Evolutionary conservation across 352 stramenopile genomes (phyloP), one percentile per base, ranked within the genome.

Genomic region (Pythium myriotylum): DNA sequence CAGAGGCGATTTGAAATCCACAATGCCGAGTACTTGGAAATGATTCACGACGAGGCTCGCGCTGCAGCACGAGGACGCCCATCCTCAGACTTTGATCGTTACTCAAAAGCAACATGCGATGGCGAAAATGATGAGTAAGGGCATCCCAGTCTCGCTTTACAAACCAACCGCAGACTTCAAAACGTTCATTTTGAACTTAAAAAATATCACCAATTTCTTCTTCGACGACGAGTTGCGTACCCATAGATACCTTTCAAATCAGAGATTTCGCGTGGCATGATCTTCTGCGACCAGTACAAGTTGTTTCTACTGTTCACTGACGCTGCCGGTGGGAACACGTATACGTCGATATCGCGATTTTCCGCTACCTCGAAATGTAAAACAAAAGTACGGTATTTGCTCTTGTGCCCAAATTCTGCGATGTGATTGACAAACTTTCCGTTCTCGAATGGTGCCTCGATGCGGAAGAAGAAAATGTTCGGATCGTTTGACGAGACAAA

Each of bases 1-100:
- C 84, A 91, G 54, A 78, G 82, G 12, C 77, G 84, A 33, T 95
- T 93, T 65, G 84, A 94, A 54, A 92, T 93, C 55, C 85, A 96
- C 65, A 95, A 96, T 52, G 80, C 77, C 8, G 86, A 96, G 62
- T 96, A 95, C 63, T 68, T 92, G 22, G 84, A 92, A 51, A 89
- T 92, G 79, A 76, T 95, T 33, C 81, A 94, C 41, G 76, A 80
- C 16, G 81, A 87, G 40, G 23, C 49, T 13, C 47, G 54, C 20
- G 61, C 35, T 8, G 16, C 49, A 2, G 37, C 17, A 2, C 37
- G 39, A 23, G 50, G 49, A 43, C 58, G 53, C 26, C 48, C 41
- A 24, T 43, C 23, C 12, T n/a, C 54, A 20, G 58, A 58, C 20
- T 72, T 26, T 45, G 65, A 68, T 49, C 53, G 65, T 23, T 72